These are phyloP conservation scores for Lenwebbia sp. DNA, from an alignment of 345 rosid genomes.

Conservation along the genomic window DNA sequence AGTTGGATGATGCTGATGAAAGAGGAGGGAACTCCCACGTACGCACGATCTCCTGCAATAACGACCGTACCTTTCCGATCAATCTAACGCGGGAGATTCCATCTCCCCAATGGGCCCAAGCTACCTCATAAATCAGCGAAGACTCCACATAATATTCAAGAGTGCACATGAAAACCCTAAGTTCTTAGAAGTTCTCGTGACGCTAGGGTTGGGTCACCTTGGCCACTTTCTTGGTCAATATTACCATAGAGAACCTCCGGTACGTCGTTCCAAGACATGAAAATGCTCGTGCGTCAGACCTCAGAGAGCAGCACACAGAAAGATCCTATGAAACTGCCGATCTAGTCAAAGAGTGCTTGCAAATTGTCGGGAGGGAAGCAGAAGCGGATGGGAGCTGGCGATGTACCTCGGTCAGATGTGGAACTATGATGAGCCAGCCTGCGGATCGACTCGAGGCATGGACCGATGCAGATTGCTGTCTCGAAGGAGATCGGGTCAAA, in stretches of 20 bases:
- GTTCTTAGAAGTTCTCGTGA: background rate
- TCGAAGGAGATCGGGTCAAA: background rate
- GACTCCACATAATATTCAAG: background rate
- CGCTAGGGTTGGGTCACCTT: background rate
- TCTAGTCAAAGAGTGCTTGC: too few species aligned
- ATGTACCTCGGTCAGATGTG: too few species aligned
- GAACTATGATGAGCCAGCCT: too few species aligned
- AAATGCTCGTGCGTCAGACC: background rate
- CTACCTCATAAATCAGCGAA: background rate
- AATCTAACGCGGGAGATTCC: background rate
- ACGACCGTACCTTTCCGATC: background rate
- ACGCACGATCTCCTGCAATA: background rate
- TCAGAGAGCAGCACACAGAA: background rate
- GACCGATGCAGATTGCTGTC: background rate
- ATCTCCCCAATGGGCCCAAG: background rate
- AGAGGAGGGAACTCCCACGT: background rate
- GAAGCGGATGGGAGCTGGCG: too few species aligned
- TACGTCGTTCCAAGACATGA: background rate
- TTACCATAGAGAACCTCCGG: background rate
- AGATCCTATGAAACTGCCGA: background rate
- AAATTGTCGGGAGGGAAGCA: too few species aligned
- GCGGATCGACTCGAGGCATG: too few species aligned
- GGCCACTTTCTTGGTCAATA: background rate
- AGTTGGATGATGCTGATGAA: background rate
- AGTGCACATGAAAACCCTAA: background rate